These are phyloP conservation scores for Saitozyma sp. DNA, from an alignment of 768 basidiomycete species.

Conservation along the genomic window DNA sequence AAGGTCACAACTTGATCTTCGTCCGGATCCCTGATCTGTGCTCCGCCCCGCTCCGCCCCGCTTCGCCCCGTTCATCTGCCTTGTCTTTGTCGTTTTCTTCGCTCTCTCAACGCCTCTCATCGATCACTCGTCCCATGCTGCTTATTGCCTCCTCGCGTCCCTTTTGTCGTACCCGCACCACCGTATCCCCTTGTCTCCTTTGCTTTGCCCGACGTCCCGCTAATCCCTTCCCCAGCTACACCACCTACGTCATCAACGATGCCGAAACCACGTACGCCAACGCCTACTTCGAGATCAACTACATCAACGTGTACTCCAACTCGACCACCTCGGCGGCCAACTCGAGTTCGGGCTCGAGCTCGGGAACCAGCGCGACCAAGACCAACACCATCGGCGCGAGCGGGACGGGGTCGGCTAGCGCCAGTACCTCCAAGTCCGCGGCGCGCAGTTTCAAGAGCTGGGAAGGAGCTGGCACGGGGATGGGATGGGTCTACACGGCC, in stretches of 20 bases:
- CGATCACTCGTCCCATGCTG: too few species aligned
- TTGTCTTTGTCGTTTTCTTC: too few species aligned
- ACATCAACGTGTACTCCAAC: conserved; percentile 59
- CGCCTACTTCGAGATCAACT: conserved; percentile 65
- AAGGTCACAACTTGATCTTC: too few species aligned
- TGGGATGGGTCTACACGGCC: conserved; percentile 7
- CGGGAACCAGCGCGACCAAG: conserved; percentile 6
- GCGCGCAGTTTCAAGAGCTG: neutral
- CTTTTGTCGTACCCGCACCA: too few species aligned
- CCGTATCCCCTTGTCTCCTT: too few species aligned
- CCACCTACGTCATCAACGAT: conserved; percentile 62
- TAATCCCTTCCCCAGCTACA: conserved; percentile 56
- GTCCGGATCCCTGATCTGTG: conserved; percentile 40
- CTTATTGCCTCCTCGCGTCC: too few species aligned
- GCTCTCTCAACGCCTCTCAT: too few species aligned
- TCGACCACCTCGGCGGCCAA: conserved; percentile 5
- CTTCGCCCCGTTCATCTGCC: neutral
- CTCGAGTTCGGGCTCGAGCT: neutral
- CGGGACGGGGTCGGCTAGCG: neutral
- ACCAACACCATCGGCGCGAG: conserved; percentile 16
- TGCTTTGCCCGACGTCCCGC: too few species aligned
- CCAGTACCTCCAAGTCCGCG: conserved; percentile 4
- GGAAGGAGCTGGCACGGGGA: neutral
- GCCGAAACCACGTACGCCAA: conserved; percentile 33
- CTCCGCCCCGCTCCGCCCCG: neutral